phyloP scores from a whole-genome alignment of 2,329 filamentous ascomycete genomes.

The Coniochaeta pulveracea region DNA sequence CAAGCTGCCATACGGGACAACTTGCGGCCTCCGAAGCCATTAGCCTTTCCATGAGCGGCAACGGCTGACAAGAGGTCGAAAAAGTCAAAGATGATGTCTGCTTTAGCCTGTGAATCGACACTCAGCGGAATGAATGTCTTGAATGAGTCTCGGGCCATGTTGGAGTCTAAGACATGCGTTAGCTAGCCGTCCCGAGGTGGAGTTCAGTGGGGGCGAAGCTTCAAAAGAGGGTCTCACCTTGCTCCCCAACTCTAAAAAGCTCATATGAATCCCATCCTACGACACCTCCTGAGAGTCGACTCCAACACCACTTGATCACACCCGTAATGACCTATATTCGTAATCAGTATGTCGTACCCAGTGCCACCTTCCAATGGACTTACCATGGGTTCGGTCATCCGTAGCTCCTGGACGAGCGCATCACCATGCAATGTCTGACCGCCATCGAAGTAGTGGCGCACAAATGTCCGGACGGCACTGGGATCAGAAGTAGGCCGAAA shows the following conservation, averaged over 20 bases:
- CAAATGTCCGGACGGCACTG: constrained; percentile 81
- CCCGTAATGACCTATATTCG: constrained; percentile 70
- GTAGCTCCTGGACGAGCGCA: constrained; percentile 69
- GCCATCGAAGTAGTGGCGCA: constrained; percentile 82
- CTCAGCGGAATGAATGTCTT: constrained; percentile 92
- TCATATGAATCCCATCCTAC: constrained; percentile 98
- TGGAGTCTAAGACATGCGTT: constrained; percentile 56
- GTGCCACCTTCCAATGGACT: constrained; percentile 17
- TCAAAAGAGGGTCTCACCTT: constrained; percentile 43
- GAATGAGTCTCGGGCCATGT: constrained; percentile 85
- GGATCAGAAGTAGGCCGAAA: constrained; percentile 91
- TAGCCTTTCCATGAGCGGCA: constrained; percentile 84
- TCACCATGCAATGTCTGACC: constrained; percentile 56
- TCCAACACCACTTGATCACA: constrained; percentile 98
- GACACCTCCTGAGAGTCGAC: constrained; percentile 76
- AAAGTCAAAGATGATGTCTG: constrained; percentile 88
- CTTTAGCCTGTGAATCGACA: constrained; percentile 74
- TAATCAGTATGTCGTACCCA: constrained; percentile 1
- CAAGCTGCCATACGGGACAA: constrained; percentile 91
- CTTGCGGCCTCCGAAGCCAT: constrained; percentile 87
- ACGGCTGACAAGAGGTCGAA: constrained; percentile 88
- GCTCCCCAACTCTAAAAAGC: constrained; percentile 87
- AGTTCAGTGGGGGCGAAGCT: too few species aligned
- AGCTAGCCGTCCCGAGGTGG: constrained; percentile 4
- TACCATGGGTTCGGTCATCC: constrained; percentile 91